These are phyloP conservation scores for Elaphomyces granulatus DNA, from an alignment of 495 filamentous ascomycete genomes.

Conservation along the genomic window DNA sequence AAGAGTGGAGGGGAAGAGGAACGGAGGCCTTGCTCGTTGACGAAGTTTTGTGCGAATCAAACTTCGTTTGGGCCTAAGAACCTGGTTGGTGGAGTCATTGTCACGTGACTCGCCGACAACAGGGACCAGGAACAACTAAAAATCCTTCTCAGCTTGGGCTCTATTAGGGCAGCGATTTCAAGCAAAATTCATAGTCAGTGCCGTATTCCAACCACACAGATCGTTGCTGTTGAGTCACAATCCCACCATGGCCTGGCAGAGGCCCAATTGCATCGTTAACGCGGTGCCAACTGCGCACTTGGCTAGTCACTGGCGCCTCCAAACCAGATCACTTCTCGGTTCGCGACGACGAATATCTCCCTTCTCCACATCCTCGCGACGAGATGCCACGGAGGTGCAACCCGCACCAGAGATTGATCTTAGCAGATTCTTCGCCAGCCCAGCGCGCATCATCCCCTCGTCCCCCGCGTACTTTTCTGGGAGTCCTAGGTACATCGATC, in stretches of 20 bases:
- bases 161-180: too few species aligned
- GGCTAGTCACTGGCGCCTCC: slow-evolving; percentile 9
- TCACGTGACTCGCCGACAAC: too few species aligned
- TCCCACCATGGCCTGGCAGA: slow-evolving; percentile 23
- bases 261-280: slow-evolving; percentile 23
- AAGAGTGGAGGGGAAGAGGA: slow-evolving; percentile 18
- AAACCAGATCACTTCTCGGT: slow-evolving; percentile 3
- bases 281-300: slow-evolving; percentile 25
- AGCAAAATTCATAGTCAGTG: too few species aligned
- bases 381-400: slow-evolving; percentile 19
- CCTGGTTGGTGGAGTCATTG: too few species aligned
- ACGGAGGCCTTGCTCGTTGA: too few species aligned
- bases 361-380: slow-evolving; percentile 10
- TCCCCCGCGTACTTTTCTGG: slow-evolving; percentile 92
- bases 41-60: slow-evolving; percentile 1
- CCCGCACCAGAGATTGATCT: slow-evolving; percentile 37
- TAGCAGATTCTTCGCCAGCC: slow-evolving; percentile 11
- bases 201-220: too few species aligned
- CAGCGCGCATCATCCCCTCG: slow-evolving; percentile 61
- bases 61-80: too few species aligned
- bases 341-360: slow-evolving; percentile 8
- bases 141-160: too few species aligned
- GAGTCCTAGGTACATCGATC: slow-evolving; percentile 72
- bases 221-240: not conserved
- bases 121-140: too few species aligned